Evolutionary conservation across 345 rosid genomes (phyloP).

Genomic region (Eucalyptus paniculata): DNA sequence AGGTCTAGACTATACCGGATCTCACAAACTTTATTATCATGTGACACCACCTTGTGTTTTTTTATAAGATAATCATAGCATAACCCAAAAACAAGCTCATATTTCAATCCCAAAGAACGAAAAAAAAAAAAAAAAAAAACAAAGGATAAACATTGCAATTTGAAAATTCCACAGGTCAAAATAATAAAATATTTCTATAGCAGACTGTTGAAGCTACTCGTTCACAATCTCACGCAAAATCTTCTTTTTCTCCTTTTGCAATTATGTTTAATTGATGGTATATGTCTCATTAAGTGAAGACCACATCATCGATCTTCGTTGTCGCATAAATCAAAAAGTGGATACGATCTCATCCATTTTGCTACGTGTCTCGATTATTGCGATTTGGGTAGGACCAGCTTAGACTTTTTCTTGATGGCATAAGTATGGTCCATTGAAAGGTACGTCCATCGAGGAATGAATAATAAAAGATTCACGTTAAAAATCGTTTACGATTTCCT

Average conservation of each 20-base stretch:
- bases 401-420: no score
- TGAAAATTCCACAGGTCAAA: neutral
- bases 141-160: neutral
- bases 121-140: no score
- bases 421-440: neutral
- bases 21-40: neutral
- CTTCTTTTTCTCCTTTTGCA: neutral
- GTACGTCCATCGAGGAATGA: neutral
- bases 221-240: neutral
- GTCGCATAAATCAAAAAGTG: neutral
- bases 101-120: neutral
- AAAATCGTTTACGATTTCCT: neutral
- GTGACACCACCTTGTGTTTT: neutral
- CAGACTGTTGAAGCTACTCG: no score
- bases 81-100: neutral
- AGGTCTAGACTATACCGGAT: neutral
- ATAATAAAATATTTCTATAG: no score
- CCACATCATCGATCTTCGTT: neutral
- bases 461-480: neutral
- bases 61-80: neutral
- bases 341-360: neutral
- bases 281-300: neutral
- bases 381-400: neutral
- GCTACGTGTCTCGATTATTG: neutral
- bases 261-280: neutral